Evolutionary conservation across 1,139 yeast species (phyloP).

Genomic region (Pichia kudriavzevii): DNA sequence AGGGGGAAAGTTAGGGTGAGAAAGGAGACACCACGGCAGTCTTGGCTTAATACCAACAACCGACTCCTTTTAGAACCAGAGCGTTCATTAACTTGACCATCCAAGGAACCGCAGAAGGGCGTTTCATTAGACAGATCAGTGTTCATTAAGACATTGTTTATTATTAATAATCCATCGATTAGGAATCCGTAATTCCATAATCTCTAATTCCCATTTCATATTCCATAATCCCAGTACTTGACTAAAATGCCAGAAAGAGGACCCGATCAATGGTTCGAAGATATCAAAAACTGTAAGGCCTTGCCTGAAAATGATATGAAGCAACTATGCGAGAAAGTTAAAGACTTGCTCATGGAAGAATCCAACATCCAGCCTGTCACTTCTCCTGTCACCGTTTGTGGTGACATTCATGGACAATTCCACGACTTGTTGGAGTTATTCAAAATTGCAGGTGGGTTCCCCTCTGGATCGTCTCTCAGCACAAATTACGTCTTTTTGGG

Average conservation of each 20-base stretch:
- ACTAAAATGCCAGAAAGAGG: slow-evolving; percentile 54
- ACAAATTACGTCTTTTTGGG: slow-evolving; percentile 41
- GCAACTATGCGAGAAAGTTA: slow-evolving; percentile 88
- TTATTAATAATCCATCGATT: no score
- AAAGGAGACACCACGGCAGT: no score
- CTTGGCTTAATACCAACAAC: no score
- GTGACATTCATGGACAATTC: slow-evolving; percentile 97
- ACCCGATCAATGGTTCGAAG: slow-evolving; percentile 95
- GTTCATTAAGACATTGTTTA: no score
- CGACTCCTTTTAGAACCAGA: no score
- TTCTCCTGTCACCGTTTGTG: slow-evolving; percentile 97
- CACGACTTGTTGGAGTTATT: slow-evolving; percentile 89
- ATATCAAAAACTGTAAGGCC: slow-evolving; percentile 82
- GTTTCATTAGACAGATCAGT: no score
- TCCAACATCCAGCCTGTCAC: slow-evolving; percentile 94
- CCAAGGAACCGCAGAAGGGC: no score
- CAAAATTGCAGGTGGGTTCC: slow-evolving; percentile 90
- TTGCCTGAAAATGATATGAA: slow-evolving; percentile 93
- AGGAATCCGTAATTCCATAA: no score
- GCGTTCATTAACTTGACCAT: no score
- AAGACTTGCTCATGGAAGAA: slow-evolving; percentile 85
- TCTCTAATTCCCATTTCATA: no score
- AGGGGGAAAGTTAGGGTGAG: no score
- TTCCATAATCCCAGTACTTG: no score
- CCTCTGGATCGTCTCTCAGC: slow-evolving; percentile 48